Evolutionary conservation across 192 early-diverging fungal genomes (phyloP), one percentile per base, ranked within the genome.

Genomic region (Radiomyces spectabilis): DNA sequence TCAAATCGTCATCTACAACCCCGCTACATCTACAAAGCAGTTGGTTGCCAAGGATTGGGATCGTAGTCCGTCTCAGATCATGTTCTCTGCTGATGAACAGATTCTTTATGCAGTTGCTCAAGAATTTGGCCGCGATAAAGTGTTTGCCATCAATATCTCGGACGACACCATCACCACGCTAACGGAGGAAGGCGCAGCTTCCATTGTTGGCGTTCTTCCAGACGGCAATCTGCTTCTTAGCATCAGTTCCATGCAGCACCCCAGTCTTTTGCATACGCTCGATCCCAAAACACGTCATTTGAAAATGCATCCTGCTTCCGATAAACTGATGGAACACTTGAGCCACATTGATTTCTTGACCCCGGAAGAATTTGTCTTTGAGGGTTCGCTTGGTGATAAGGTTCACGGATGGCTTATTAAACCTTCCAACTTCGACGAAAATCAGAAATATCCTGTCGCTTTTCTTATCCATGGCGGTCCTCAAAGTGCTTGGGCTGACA

Each of bases 401-500:
- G 74, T 84, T 12, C 76, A 79, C 50, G 82, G 80, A n/a, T 89
- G 81, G 77, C 31, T 87, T 16, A 55, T 83, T 41, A 83, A 82
- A 43, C 88, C 88, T 26, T 63, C 65, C 10, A 42, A 56, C 6
- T 87, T 86, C 51, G 71, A 83, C 24, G 38, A 68, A 2, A 32
- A 47, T 1, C 72, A 71, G 41, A 78, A 72, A 49, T 90, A 89
- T 44, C 88, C 90, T 30, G 55, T 91, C 2, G 88, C 86, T 0
- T 84, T 86, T 37, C 62, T 91, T 54, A 77, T 93, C 51, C 90
- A 93, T 51, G 90, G 90, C 24, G 90, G 90, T 10, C 90, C 90
- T 18, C 86, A 93, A 62, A 76, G 82, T 41, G 69, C 74, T 10
- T 87, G 76, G 70, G 67, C 57, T 34, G 82, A 89, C 26, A 69